These are phyloP conservation scores for Gossypium thurberi DNA, from an alignment of 345 rosid species.

Conservation along the genomic window DNA sequence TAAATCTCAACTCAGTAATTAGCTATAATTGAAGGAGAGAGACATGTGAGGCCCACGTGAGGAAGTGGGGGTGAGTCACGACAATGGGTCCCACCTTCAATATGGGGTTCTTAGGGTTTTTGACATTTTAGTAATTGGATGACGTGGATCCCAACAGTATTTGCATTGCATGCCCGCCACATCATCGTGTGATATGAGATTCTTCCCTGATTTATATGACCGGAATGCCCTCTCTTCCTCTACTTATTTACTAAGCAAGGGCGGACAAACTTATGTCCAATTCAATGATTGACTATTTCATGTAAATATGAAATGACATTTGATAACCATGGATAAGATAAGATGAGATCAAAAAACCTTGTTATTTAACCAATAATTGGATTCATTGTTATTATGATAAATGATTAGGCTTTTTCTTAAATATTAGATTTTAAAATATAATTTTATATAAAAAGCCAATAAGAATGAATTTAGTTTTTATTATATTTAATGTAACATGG, in stretches of 20 bases:
- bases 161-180: not conserved
- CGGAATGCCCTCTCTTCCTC: not conserved
- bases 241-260: not conserved
- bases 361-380: not conserved
- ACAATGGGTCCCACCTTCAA: not conserved
- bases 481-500: rapidly evolving
- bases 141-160: not conserved
- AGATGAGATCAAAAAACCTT: not conserved
- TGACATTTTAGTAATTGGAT: not conserved
- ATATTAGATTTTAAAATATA: too few species aligned
- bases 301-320: not conserved
- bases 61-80: not conserved
- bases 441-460: too few species aligned
- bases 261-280: not conserved
- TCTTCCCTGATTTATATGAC: not conserved
- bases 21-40: too few species aligned
- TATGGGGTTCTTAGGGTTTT: too few species aligned
- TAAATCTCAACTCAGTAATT: too few species aligned
- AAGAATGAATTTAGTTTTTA: too few species aligned
- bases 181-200: not conserved
- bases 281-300: not conserved
- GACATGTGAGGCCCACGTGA: not conserved
- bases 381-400: not conserved
- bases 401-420: not conserved
- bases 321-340: not conserved